These are phyloP conservation scores for Alliaria petiolata DNA, from an alignment of 345 rosid genomes.

Conservation along the genomic window DNA sequence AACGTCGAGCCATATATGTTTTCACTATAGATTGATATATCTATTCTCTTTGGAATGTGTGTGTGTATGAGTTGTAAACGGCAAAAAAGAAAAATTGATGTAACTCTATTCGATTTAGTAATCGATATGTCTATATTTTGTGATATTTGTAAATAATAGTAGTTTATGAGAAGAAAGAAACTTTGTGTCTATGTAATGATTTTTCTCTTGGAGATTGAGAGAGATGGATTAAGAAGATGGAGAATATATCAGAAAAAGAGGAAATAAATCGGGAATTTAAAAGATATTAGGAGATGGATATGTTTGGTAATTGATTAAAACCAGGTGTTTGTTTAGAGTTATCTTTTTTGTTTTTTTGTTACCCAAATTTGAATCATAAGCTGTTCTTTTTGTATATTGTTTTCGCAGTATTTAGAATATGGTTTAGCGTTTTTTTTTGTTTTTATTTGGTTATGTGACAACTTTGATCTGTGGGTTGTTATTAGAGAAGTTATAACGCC, in stretches of 20 bases:
- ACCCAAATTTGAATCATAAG: background rate
- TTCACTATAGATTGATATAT: background rate
- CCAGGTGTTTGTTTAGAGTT: too few species aligned
- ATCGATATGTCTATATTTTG: background rate
- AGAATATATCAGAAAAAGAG: background rate
- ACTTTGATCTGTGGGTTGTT: background rate
- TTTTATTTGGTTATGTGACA: constrained; percentile 10
- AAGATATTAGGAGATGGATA: background rate
- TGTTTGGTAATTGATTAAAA: too few species aligned
- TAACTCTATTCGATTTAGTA: background rate
- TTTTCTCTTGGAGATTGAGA: background rate
- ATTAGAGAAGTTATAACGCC: background rate
- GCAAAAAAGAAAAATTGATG: background rate
- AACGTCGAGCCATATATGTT: constrained; percentile 4
- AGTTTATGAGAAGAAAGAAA: background rate
- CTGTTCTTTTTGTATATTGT: background rate
- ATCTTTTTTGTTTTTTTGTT: background rate
- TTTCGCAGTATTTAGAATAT: constrained; percentile 3
- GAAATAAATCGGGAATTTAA: background rate
- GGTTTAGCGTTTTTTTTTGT: background rate
- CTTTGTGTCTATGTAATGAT: background rate
- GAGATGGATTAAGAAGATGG: background rate
- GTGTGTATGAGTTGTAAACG: background rate
- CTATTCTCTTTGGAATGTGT: background rate
- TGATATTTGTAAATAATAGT: background rate